Conservation (phyloP, 805 yeast species). For the Cephaloascus albidus region DNA sequence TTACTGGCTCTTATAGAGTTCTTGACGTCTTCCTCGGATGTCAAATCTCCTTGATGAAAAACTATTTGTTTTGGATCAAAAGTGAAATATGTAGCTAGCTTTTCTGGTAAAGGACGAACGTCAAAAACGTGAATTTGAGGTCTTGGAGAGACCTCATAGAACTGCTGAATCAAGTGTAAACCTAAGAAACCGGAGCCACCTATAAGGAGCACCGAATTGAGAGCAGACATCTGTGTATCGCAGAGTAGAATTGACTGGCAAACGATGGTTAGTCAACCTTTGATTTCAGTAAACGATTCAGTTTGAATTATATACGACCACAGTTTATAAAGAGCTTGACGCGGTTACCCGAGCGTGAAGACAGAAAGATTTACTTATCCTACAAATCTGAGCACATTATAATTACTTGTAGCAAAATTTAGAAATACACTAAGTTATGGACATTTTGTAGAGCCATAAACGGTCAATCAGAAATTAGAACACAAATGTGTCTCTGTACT, state of each 20-base stretch:
- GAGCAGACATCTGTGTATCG: not conserved
- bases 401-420: no score
- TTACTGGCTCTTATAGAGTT: slow-evolving; percentile 47
- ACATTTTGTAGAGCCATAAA: no score
- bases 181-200: slow-evolving; percentile 97
- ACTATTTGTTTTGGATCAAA: slow-evolving; percentile 51
- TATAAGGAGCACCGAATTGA: slow-evolving; percentile 64
- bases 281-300: no score
- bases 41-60: slow-evolving; percentile 77
- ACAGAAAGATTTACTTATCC: no score
- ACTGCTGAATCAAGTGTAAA: slow-evolving; percentile 81
- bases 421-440: no score
- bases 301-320: no score
- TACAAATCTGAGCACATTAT: no score
- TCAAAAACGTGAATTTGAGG: slow-evolving; percentile 84
- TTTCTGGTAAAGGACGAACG: slow-evolving; percentile 77
- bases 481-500: not conserved
- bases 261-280: no score
- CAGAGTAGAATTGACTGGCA: no score
- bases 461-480: no score
- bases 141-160: slow-evolving; percentile 51
- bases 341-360: no score
- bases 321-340: no score
- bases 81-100: slow-evolving; percentile 61
- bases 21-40: slow-evolving; percentile 59